A percentile compares a stretch with the other conserved stretches of the same genome.
Evolutionary conservation across 2,329 filamentous ascomycete species (phyloP).

Genomic region (Pseudogymnoascus sp.): DNA sequence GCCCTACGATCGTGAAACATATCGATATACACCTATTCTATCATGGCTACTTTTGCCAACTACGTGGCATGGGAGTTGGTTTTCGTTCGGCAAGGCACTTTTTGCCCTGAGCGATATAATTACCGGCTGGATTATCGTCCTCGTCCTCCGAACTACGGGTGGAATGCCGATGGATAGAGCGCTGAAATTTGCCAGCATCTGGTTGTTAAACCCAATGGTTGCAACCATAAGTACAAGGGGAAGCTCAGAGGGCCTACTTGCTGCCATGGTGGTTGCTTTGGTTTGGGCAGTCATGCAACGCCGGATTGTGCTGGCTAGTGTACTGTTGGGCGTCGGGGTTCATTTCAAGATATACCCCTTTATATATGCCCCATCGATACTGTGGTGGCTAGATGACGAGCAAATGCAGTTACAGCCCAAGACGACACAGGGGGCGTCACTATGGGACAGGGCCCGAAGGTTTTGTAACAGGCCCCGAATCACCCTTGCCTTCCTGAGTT

Average conservation of each 20-base stretch:
- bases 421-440: slow-evolving; percentile 21
- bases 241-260: slow-evolving; percentile 84
- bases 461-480: slow-evolving; percentile 50
- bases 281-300: slow-evolving; percentile 70
- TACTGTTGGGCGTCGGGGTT: slow-evolving; percentile 72
- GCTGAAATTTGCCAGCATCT: slow-evolving; percentile 72
- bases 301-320: slow-evolving; percentile 56
- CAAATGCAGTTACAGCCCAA: slow-evolving; percentile 15
- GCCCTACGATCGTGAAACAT: slow-evolving; percentile 86
- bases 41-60: slow-evolving; percentile 88
- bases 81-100: slow-evolving; percentile 78
- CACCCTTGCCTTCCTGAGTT: slow-evolving; percentile 52
- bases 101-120: slow-evolving; percentile 79
- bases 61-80: slow-evolving; percentile 46
- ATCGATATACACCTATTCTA: slow-evolving; percentile 90
- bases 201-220: slow-evolving; percentile 97
- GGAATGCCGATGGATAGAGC: slow-evolving; percentile 40
- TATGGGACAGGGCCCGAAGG: slow-evolving; percentile 20
- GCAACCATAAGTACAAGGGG: slow-evolving; percentile 92
- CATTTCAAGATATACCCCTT: slow-evolving; percentile 99
- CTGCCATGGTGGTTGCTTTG: slow-evolving; percentile 72
- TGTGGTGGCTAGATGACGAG: slow-evolving; percentile 69
- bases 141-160: slow-evolving; percentile 37
- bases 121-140: slow-evolving; percentile 69
- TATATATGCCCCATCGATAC: slow-evolving; percentile 75